These are phyloP conservation scores for Malbranchea zuffiana DNA, from an alignment of 2,329 filamentous ascomycete genomes.

Conservation along the genomic window DNA sequence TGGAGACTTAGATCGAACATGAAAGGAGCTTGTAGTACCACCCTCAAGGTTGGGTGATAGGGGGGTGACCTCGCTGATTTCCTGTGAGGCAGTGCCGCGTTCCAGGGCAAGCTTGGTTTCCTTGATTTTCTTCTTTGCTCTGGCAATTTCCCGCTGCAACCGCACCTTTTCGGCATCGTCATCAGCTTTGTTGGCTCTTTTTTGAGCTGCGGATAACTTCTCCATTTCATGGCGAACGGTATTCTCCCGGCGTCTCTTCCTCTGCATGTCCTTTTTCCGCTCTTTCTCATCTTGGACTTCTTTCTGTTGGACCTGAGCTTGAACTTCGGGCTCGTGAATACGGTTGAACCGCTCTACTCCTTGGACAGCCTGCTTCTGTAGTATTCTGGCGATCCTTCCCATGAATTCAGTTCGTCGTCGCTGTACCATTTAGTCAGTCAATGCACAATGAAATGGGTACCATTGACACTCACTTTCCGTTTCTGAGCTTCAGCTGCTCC, in stretches of 20 bases:
- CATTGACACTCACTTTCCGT: conserved; percentile 47
- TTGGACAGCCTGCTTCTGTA: conserved; percentile 56
- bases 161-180: conserved; percentile 74
- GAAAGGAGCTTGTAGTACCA: conserved; percentile 75
- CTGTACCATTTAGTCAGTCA: conserved; percentile 30
- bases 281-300: conserved; percentile 94
- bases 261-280: conserved; percentile 99
- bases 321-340: conserved; percentile 66
- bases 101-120: conserved; percentile 80
- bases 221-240: conserved; percentile 78
- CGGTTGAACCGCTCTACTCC: conserved; percentile 68
- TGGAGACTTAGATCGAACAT: conserved; percentile 48
- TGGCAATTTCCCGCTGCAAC: conserved; percentile 73
- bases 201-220: conserved; percentile 69
- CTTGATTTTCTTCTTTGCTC: conserved; percentile 83
- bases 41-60: conserved; percentile 74
- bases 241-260: conserved; percentile 89
- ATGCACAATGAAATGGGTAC: neutral
- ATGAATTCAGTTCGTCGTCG: conserved; percentile 48
- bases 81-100: conserved; percentile 62
- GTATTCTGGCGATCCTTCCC: conserved; percentile 46
- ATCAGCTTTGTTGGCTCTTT: conserved; percentile 63
- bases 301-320: conserved; percentile 76
- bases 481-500: conserved; percentile 52
- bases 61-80: conserved; percentile 59